phyloP scores from a whole-genome alignment of 2,329 filamentous ascomycete genomes.

The Cladosporium sp. region DNA sequence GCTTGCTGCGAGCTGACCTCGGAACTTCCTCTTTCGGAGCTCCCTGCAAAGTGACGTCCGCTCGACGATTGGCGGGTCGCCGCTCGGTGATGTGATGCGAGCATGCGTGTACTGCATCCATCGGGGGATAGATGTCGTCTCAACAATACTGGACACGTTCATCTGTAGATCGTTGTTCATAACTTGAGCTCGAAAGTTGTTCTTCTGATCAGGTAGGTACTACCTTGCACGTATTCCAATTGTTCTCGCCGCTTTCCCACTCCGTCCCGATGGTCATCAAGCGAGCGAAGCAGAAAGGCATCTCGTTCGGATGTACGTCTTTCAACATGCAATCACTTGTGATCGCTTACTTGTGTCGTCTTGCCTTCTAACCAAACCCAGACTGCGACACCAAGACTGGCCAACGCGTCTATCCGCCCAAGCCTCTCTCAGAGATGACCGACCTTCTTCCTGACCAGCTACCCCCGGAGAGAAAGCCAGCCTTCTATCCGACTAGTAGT shows the following conservation, averaged over 20 bases:
- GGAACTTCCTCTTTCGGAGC: not conserved
- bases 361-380: slow-evolving; percentile 12
- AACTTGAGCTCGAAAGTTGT: not conserved
- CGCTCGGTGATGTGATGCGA: not conserved
- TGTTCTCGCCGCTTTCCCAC: not conserved
- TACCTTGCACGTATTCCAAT: too few relatives aligned
- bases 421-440: slow-evolving; percentile 20
- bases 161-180: not conserved
- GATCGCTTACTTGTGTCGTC: not conserved
- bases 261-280: slow-evolving; percentile 22
- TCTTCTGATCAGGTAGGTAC: not conserved
- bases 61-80: too few relatives aligned
- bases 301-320: slow-evolving; percentile 29
- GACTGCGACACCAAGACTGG: slow-evolving; percentile 31
- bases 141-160: not conserved
- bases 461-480: slow-evolving; percentile 23
- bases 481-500: slow-evolving; percentile 12
- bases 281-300: slow-evolving; percentile 27
- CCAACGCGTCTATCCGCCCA: slow-evolving; percentile 30
- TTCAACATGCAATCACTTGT: not conserved
- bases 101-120: not conserved
- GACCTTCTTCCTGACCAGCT: slow-evolving; percentile 27
- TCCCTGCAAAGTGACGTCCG: too few relatives aligned
- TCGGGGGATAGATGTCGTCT: not conserved
- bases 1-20: not conserved